Base-by-base conservation (phyloP, 352 stramenopile genomes). In the Phytophthora palmivora region DNA sequence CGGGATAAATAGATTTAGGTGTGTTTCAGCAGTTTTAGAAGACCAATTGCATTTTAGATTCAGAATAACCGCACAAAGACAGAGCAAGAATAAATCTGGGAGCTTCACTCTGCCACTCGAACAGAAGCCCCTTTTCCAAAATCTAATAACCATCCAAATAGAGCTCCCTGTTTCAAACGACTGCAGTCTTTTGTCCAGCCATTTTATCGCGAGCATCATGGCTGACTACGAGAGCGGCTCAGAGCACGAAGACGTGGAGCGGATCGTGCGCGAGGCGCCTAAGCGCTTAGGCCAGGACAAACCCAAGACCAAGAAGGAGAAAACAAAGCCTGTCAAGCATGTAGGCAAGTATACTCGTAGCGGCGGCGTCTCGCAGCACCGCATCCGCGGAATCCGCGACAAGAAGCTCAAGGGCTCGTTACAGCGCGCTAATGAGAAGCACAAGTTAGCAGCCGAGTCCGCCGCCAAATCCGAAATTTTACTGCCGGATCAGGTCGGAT, bases 401-500 rank as follows among this genome's bases (percentile, higher is more conserved):
- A 97, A 96, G 71, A 97, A 96, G 70, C 85, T 97, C 18, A 87
- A 86, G 44, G 82, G 78, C 8, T 81, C 75, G 30, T 58, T 98
- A 21, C 74, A 80, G 57, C 72, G 76, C 37, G 79, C 81, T 37
- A 76, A 84, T 63, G 81, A 92, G 45, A 93, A 96, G 73, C 85
- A 94, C 39, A 76, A 91, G 61, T 74, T 96, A 21, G 92, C 94
- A 5, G 89, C 89, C 15, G 77, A 87, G 51, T 84, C 85, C 14
- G 91, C 94, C 2, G 93, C 92, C 69, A 95, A 92, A 60, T 84
- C 88, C 8, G 94, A 98, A 79, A 89, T 98, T 32, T 61, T 98
- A 24, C 72, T 98, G 49, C 89, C 95, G 7, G 84, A 88, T 37
- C 74, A 96, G 50, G 86, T 63, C 1, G 94, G 94, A 9, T 69